These are phyloP conservation scores for Naganishia vishniacii DNA, from an alignment of 768 basidiomycete species.

Conservation along the genomic window DNA sequence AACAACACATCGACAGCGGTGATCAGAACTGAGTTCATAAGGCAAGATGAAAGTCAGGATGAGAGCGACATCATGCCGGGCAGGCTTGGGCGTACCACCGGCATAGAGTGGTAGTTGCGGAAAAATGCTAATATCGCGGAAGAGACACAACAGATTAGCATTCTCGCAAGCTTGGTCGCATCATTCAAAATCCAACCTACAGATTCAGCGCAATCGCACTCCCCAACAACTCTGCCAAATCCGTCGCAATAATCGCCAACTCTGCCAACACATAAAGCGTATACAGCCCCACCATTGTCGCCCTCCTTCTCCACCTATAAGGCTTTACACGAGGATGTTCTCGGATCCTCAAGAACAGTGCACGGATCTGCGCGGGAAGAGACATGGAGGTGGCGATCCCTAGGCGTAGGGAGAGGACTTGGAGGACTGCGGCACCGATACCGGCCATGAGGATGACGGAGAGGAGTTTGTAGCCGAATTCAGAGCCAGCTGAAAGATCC, in stretches of 20 bases:
- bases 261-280: constrained; percentile 52
- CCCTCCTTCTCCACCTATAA: constrained; percentile 12
- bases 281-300: constrained; percentile 31
- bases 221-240: constrained; percentile 73
- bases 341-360: constrained; percentile 40
- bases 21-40: constrained; percentile 39
- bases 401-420: constrained; percentile 72
- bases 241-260: constrained; percentile 68
- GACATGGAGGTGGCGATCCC: constrained; percentile 53
- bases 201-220: constrained; percentile 74
- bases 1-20: constrained; percentile 48
- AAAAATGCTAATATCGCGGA: constrained; percentile 42
- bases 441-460: constrained; percentile 80
- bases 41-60: too few relatives aligned
- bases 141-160: neutral
- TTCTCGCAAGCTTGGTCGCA: neutral
- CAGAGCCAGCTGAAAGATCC: constrained; percentile 77
- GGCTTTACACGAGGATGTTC: constrained; percentile 25
- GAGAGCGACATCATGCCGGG: too few relatives aligned
- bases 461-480: constrained; percentile 77
- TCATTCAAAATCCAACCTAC: constrained; percentile 31
- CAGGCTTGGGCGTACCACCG: constrained; percentile 27
- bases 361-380: constrained; percentile 38
- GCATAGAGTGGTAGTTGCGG: constrained; percentile 47
- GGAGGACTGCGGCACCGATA: constrained; percentile 70